Evolutionary conservation across 257 asterid genomes (phyloP), one percentile per base, ranked within the genome.

Genomic region (Solanum medicagineum): DNA sequence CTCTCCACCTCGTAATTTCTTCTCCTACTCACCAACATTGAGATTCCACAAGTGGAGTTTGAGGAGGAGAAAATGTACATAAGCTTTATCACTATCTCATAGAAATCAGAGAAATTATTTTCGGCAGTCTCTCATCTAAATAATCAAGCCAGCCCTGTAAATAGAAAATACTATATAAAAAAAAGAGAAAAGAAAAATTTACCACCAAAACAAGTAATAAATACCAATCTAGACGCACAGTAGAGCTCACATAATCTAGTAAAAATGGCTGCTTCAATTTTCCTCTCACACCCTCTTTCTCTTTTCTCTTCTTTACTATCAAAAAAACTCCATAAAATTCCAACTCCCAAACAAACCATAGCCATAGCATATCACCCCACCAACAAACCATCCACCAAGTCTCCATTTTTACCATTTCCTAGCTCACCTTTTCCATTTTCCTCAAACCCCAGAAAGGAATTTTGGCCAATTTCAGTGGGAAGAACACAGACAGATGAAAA

Each of bases 401-500:
- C 60, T 36, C 53, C 53, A 69, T 40, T 69, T 68, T 29, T 29
- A 51, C 17, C 63, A 14, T 53, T 86, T 47, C 51, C 57, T 10
- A 81, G 22, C 19, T 45, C 81, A 10, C 73, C 3, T 62, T 45
- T 9, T 42, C 68, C 44, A 4, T 63, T 42, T 36, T 12, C 65
- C 15, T 47, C 40, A 15, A 51, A 53, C 36, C 56, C 83, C 81
- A 49, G 59, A 65, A 74, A 62, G 32, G 42, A 8, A 75, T 79
- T 85, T 2, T 44, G 71, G 42, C 13, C 60, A 7, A 53, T 84
- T 17, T 68, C 86, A 17, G 93, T 91, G 26, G 92, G 92, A 51
- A 84, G 89, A 10, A 86, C 89, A 8, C 97, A 92, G 54, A 74
- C 86, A 32, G 92, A 92, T 32, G 83, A 56, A 19, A 57, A 40